Evolutionary conservation across 306 rosid species (phyloP), one percentile per base, ranked within the genome.

Genomic region (Oemleria cerasiformis): DNA sequence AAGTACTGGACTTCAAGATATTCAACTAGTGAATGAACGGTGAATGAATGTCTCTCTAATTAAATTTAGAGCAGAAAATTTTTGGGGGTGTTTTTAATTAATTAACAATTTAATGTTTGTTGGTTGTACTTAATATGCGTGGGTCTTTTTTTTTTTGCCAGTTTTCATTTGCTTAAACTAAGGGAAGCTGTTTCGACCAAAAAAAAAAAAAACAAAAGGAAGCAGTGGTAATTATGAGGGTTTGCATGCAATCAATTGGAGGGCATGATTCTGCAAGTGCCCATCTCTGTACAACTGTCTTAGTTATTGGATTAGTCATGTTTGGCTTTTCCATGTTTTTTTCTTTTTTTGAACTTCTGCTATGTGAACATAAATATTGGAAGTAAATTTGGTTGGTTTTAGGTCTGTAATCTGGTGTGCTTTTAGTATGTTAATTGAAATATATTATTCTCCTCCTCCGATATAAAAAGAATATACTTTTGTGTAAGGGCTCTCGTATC

Each of bases 1-100:
- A 82, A 86, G 77, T 92, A 83, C 73, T 92, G 97, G 97, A 86
- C 85, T 75, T 83, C 96, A 73, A 87, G 93, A 81, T 78, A 65
- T 73, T 84, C 93, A 1, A 85, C 87, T 42, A 85, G 89, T 23
- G 84, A 88, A 80, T 88, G 79, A 59, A 9, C 5, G 19, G 25
- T 60, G 40, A 30, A 72, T 74, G 72, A 57, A 49, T 67, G 74
- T 69, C 57, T 60, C 69, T 60, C 68, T 6, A 20, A 11, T 68
- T 60, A 68, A 41, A 6, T 64, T 50, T 38, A 57, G 74, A 67
- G 79, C 84, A 71, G 75, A 76, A 74, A 79, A 17, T 78, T 79
- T 25, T 79, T 77, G 80, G 68, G 78, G 78, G 30, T 20, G 42
- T 73, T 54, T 59, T 14, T 62, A 59, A 30, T 4, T 25, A 25